These are phyloP conservation scores for Cladosporium sp. DNA, from an alignment of 2,329 filamentous ascomycete species.

Conservation along the genomic window DNA sequence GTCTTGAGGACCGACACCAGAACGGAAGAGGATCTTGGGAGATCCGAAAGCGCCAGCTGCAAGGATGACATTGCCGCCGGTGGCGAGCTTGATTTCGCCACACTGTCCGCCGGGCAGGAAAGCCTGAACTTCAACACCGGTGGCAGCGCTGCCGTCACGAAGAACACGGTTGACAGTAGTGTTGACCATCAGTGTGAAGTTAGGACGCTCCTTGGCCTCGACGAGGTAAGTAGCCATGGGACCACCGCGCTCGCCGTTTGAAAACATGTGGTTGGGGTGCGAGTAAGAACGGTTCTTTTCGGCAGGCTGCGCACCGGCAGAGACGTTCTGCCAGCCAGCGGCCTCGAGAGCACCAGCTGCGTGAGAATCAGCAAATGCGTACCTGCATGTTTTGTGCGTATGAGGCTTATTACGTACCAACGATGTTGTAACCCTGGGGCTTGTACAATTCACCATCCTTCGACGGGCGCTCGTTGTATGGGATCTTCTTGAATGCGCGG, in stretches of 20 bases:
- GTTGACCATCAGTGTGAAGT: conserved; percentile 65
- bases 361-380: not conserved
- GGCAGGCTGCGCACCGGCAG: conserved; percentile 56
- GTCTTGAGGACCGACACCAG: conserved; percentile 61
- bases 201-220: conserved; percentile 53
- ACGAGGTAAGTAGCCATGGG: conserved; percentile 69
- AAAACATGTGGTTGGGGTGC: conserved; percentile 64
- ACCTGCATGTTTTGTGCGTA: not conserved
- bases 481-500: conserved; percentile 65
- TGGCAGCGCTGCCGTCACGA: conserved; percentile 57
- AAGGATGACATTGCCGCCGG: conserved; percentile 61
- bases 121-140: conserved; percentile 64
- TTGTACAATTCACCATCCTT: conserved; percentile 60
- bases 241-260: conserved; percentile 62
- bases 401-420: conserved; percentile 32
- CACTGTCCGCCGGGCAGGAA: conserved; percentile 50
- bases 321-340: conserved; percentile 60
- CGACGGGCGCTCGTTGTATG: conserved; percentile 63
- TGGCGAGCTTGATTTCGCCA: conserved; percentile 58
- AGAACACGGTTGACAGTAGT: conserved; percentile 65
- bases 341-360: conserved; percentile 50
- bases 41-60: conserved; percentile 67
- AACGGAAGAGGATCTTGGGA: conserved; percentile 63
- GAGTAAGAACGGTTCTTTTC: conserved; percentile 63
- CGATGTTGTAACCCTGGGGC: conserved; percentile 61